Percentiles rank a stretch among this genome's conserved stretches.
Conservation (phyloP, 2,329 filamentous ascomycete species). For the Penicillium griseofulvum region DNA sequence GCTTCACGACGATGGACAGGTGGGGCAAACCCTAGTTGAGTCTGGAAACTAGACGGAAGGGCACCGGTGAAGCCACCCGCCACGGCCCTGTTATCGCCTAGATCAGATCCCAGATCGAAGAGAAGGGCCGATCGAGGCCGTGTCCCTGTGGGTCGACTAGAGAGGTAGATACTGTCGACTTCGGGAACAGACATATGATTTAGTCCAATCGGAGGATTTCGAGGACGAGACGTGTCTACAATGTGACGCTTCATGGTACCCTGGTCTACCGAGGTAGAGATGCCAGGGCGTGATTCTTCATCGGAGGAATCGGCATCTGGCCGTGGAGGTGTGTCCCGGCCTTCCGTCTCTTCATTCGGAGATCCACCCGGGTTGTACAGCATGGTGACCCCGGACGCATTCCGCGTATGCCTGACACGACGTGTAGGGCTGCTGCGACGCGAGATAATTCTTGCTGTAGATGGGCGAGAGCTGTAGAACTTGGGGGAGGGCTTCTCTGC, state of each 20-base stretch:
- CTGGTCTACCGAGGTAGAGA: conserved; percentile 34
- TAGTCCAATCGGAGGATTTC: conserved; percentile 55
- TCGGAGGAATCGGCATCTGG: conserved; percentile 31
- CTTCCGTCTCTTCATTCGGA: conserved; percentile 37
- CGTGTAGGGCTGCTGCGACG: conserved; percentile 36
- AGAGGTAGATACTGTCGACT: conserved; percentile 53
- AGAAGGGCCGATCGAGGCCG: conserved; percentile 63
- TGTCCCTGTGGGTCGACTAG: conserved; percentile 37
- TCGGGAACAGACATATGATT: conserved; percentile 58
- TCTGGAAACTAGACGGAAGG: conserved; percentile 74
- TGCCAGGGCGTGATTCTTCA: conserved; percentile 37
- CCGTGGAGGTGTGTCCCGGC: conserved; percentile 22
- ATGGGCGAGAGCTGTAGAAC: conserved; percentile 40
- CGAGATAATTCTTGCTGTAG: conserved; percentile 43
- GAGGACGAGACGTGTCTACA: conserved; percentile 46
- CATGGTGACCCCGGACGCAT: conserved; percentile 77
- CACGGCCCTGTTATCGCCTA: conserved; percentile 61
- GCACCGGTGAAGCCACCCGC: conserved; percentile 61
- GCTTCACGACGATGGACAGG: conserved; percentile 54
- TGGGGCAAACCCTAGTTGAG: conserved; percentile 72
- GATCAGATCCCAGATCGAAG: conserved; percentile 70
- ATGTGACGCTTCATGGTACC: conserved; percentile 46
- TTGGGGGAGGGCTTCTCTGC: conserved; percentile 31
- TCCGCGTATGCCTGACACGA: conserved; percentile 61
- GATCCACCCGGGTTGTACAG: conserved; percentile 68